phyloP scores from a whole-genome alignment of 208 protist species.

The Leishmania mexicana region DNA sequence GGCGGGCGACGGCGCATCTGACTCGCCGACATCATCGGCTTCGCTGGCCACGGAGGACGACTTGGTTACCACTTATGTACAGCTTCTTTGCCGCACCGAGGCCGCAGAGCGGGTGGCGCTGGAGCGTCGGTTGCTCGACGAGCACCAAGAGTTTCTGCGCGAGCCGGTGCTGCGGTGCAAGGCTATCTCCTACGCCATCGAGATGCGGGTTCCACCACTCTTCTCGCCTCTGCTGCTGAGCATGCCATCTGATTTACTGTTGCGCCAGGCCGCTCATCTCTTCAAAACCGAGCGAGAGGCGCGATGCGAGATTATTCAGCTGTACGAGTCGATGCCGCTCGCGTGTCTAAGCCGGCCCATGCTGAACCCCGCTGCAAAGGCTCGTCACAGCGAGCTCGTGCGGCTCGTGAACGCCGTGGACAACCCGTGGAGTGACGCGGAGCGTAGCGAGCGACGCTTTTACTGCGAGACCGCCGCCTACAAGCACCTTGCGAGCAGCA shows the following conservation, averaged over 20 bases:
- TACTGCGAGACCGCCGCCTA: constrained; percentile 18
- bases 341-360: constrained; percentile 56
- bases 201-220: constrained; percentile 46
- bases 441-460: constrained; percentile 32
- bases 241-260: constrained; percentile 41
- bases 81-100: constrained; percentile 64
- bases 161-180: constrained; percentile 32
- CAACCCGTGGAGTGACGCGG: constrained; percentile 34
- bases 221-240: constrained; percentile 56
- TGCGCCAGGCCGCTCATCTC: constrained; percentile 57
- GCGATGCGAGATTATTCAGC: constrained; percentile 46
- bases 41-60: constrained; percentile 12
- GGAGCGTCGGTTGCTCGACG: constrained; percentile 38
- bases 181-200: constrained; percentile 24
- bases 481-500: constrained; percentile 15
- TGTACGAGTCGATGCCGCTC: constrained; percentile 71
- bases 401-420: constrained; percentile 19
- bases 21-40: background rate
- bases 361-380: constrained; percentile 46
- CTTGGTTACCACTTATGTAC: constrained; percentile 44
- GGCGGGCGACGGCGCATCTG: background rate
- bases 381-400: constrained; percentile 40
- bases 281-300: constrained; percentile 58
- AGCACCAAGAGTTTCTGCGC: constrained; percentile 39
- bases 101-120: constrained; percentile 63